Conservation (phyloP, 2,329 filamentous ascomycete species). For the Ophiocordyceps polyrhachis-furcata region DNA sequence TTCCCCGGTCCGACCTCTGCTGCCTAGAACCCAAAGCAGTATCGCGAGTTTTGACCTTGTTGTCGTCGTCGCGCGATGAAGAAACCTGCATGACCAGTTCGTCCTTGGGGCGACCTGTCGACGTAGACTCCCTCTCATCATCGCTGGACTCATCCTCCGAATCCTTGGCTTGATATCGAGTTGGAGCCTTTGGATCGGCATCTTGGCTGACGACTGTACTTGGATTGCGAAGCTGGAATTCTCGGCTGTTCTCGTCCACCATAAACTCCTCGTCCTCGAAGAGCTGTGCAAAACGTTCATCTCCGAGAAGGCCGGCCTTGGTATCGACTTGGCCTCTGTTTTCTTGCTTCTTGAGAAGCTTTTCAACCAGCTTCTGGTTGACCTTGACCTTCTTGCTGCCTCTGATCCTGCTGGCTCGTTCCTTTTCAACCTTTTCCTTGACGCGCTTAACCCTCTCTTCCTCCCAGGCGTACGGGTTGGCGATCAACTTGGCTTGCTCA, state of each 20-base stretch:
- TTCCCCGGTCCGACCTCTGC: slow-evolving; percentile 28
- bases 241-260: slow-evolving; percentile 74
- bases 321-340: slow-evolving; percentile 38
- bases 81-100: slow-evolving; percentile 47
- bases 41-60: slow-evolving; percentile 35
- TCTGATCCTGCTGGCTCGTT: slow-evolving; percentile 83
- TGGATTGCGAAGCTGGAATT: slow-evolving; percentile 79
- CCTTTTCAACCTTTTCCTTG: slow-evolving; percentile 90
- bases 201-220: slow-evolving; percentile 42
- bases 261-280: slow-evolving; percentile 89
- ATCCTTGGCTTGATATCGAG: slow-evolving; percentile 19
- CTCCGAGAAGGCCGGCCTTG: slow-evolving; percentile 51
- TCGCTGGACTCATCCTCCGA: slow-evolving; percentile 26
- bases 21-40: slow-evolving; percentile 36
- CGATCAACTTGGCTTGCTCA: slow-evolving; percentile 82
- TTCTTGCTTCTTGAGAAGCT: slow-evolving; percentile 47
- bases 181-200: slow-evolving; percentile 15
- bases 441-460: slow-evolving; percentile 82
- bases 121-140: slow-evolving; percentile 13
- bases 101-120: slow-evolving; percentile 12
- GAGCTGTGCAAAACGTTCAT: slow-evolving; percentile 70
- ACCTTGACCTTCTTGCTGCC: slow-evolving; percentile 97
- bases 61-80: slow-evolving; percentile 44
- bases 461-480: slow-evolving; percentile 85
- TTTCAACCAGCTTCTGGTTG: slow-evolving; percentile 67